Evolutionary conservation across 345 rosid species (phyloP).

Genomic region (Eucalyptus sp.): DNA sequence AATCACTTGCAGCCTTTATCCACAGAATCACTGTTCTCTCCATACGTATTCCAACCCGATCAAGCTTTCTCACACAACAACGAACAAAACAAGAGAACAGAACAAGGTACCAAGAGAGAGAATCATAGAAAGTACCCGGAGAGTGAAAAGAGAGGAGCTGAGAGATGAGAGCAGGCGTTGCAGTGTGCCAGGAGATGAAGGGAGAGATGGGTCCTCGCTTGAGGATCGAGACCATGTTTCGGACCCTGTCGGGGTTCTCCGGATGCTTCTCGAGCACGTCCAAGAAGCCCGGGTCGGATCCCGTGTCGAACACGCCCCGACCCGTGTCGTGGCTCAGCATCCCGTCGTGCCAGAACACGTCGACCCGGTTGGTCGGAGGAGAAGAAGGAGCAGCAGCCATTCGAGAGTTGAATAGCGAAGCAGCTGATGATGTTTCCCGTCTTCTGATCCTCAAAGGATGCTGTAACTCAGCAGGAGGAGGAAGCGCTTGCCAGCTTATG

Average conservation of each 20-base stretch:
- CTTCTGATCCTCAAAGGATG: not conserved
- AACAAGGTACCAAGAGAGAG: not conserved
- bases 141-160: conserved; percentile 72
- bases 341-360: conserved; percentile 83
- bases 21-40: not conserved
- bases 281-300: conserved; percentile 55
- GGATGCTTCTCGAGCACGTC: conserved; percentile 78
- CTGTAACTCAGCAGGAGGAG: not conserved
- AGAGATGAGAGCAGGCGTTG: conserved; percentile 34
- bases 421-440: not conserved
- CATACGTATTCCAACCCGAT: not conserved
- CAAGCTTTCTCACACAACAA: not conserved
- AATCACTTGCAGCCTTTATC: not conserved
- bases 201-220: conserved; percentile 70
- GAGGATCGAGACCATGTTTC: conserved; percentile 81
- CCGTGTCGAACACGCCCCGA: conserved; percentile 58
- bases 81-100: not conserved
- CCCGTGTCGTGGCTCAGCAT: conserved; percentile 70
- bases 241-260: conserved; percentile 65
- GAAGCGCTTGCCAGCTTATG: not conserved
- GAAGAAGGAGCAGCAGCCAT: not conserved
- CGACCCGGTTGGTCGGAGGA: conserved; percentile 1
- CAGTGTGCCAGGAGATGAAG: conserved; percentile 52
- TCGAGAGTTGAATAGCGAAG: not conserved
- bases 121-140: conserved; percentile 15